A percentile compares a stretch with the other conserved stretches of the same genome.
These are phyloP conservation scores for Trichomonascaceae sp. DNA, from an alignment of 1,139 yeast genomes.

Conservation along the genomic window DNA sequence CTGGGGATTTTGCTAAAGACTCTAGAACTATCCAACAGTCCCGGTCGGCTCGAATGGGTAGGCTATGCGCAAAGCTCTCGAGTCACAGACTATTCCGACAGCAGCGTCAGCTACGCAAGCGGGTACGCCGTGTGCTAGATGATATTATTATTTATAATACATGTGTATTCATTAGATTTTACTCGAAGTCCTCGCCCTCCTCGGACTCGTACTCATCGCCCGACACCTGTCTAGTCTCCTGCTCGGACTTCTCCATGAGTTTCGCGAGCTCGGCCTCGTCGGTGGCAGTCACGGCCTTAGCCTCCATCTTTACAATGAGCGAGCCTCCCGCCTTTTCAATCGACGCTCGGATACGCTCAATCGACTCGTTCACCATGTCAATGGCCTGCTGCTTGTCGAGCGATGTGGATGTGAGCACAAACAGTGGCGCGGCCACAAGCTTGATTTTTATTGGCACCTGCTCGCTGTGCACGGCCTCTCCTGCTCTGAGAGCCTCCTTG, in stretches of 20 bases:
- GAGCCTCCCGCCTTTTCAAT: conserved; percentile 72
- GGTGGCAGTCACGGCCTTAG: conserved; percentile 96
- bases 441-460: conserved; percentile 77
- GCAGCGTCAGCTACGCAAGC: conserved; percentile 85
- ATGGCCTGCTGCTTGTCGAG: conserved; percentile 86
- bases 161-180: neutral
- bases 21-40: conserved; percentile 26
- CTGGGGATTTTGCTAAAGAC: conserved; percentile 48
- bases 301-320: conserved; percentile 91
- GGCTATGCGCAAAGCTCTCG: conserved; percentile 71
- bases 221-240: conserved; percentile 49
- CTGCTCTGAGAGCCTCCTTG: conserved; percentile 74
- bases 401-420: conserved; percentile 86
- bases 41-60: conserved; percentile 46
- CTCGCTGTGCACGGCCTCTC: conserved; percentile 75
- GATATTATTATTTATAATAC: neutral
- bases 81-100: conserved; percentile 39
- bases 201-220: conserved; percentile 47
- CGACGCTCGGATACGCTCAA: conserved; percentile 55
- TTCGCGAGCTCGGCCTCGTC: conserved; percentile 98
- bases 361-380: conserved; percentile 63
- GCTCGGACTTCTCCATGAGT: conserved; percentile 62
- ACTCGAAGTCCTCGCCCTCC: conserved; percentile 20
- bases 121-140: conserved; percentile 41
- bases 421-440: conserved; percentile 94